Base-by-base conservation (phyloP, 495 filamentous ascomycete species). In the Sphaerosporella brunnea region DNA sequence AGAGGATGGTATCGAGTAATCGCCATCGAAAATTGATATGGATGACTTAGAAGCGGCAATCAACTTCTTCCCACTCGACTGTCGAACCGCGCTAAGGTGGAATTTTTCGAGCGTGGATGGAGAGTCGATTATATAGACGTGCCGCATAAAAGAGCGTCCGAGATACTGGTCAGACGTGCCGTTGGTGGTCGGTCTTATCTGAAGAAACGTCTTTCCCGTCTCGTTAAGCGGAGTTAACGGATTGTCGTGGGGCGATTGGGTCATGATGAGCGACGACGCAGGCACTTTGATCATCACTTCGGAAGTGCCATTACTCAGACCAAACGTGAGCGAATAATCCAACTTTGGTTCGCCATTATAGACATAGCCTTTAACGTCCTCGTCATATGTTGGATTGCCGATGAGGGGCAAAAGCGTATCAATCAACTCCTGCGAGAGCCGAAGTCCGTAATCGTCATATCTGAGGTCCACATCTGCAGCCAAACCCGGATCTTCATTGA, bases 41-140 rank as follows among this genome's bases (percentile, higher is more conserved):
- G 56, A 59, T n/a, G 26, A 18, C 11, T 42, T 45, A 4, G 56
- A 59, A 18, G 55, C 55, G 3, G 51, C 35, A 18, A 58, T 34
- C 20, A 59, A 47, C 25, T 26, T 16, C 36, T 49, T 59, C 26
- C 46, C 13, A 19, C 11, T 20, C 1, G 56, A 45, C 15, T 30
- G 23, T 15, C 55, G 51, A 8, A 59, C 37, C 2, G 58, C 53
- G 24, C 50, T 53, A 37, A 61, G 36, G 25, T 43, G 50, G 32
- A 61, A 61, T 18, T 47, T 57, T 23, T 41, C 45, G 34, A 60
- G 56, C 4, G 44, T 51, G 2, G 58, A 37, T 4, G 53, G 53
- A 4, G 53, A 51, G 21, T 56, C 55, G 41, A 61, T 53, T 35
- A 60, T 35, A 35, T 61, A 61, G 5, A 51, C 42, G 23, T 60